Conservation (phyloP, 768 basidiomycete species). For the Stropharia rugosoannulata region DNA sequence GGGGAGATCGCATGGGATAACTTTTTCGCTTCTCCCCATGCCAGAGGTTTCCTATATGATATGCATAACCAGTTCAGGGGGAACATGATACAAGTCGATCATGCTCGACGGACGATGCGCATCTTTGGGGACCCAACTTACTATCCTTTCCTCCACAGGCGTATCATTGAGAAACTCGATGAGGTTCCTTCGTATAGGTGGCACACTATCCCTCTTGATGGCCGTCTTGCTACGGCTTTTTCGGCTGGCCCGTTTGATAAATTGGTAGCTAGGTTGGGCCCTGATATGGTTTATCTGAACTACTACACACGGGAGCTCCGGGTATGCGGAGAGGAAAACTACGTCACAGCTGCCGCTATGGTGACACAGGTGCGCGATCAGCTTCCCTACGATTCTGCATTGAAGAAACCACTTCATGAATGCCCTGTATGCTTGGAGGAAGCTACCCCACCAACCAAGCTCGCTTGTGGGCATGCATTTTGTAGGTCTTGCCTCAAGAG, state of each 20-base stretch:
- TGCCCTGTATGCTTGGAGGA: constrained; percentile 77
- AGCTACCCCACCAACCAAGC: constrained; percentile 46
- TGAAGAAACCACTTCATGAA: constrained; percentile 3
- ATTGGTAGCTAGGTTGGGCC: constrained; percentile 51
- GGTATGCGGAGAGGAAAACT: constrained; percentile 30
- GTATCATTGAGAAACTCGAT: constrained; percentile 46
- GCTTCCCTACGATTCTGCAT: background rate
- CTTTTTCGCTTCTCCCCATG: constrained; percentile 49
- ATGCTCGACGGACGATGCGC: constrained; percentile 41
- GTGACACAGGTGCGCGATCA: background rate
- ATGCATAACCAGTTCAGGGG: constrained; percentile 37
- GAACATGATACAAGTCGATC: constrained; percentile 44
- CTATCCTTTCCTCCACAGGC: constrained; percentile 39
- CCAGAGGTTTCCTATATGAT: constrained; percentile 41
- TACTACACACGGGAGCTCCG: constrained; percentile 38
- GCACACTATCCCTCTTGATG: constrained; percentile 45
- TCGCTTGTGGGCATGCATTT: constrained; percentile 68
- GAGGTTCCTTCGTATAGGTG: constrained; percentile 42
- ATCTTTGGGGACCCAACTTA: constrained; percentile 49
- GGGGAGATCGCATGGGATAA: constrained; percentile 63
- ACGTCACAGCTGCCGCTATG: background rate
- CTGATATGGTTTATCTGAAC: constrained; percentile 57
- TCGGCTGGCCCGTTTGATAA: constrained; percentile 41
- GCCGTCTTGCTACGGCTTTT: constrained; percentile 44
- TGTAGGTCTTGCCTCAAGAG: constrained; percentile 60